Percentiles rank a stretch among this genome's conserved stretches.
These are phyloP conservation scores for Polysphondylium violaceum DNA, from an alignment of 78 protist genomes.

Conservation along the genomic window DNA sequence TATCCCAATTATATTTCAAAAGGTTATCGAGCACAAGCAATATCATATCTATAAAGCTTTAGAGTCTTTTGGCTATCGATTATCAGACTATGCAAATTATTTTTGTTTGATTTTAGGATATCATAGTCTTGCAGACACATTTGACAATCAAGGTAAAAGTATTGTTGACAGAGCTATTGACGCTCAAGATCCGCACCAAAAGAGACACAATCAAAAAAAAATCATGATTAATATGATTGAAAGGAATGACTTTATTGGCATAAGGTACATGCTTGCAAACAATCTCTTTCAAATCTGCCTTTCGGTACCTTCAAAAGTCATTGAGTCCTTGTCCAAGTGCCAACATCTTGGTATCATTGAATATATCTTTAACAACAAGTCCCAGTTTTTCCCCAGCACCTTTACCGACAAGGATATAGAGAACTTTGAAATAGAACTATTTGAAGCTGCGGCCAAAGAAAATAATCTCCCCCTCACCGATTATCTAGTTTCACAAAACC, in stretches of 20 bases:
- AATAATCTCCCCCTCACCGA: background rate
- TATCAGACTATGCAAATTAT: background rate
- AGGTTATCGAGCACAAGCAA: background rate
- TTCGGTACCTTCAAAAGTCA: too few relatives aligned
- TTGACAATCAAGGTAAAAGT: too few relatives aligned
- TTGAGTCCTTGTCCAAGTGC: background rate
- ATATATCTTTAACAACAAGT: too few relatives aligned
- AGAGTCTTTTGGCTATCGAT: background rate
- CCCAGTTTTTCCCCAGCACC: background rate
- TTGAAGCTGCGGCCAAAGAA: background rate
- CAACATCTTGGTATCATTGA: background rate
- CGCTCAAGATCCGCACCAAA: too few relatives aligned
- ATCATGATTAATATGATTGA: too few relatives aligned
- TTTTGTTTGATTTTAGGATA: too few relatives aligned
- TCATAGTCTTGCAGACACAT: background rate
- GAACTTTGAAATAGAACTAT: background rate
- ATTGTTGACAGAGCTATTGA: too few relatives aligned
- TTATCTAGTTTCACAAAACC: background rate
- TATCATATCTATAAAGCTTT: background rate
- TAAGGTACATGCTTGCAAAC: background rate
- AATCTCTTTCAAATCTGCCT: background rate
- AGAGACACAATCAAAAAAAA: too few relatives aligned
- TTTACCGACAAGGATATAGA: background rate
- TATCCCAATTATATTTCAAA: background rate
- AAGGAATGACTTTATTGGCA: background rate